Percentiles rank a stretch among this genome's conserved stretches.
Conservation (phyloP, 2,329 filamentous ascomycete genomes). For the Verticillium dahliae region DNA sequence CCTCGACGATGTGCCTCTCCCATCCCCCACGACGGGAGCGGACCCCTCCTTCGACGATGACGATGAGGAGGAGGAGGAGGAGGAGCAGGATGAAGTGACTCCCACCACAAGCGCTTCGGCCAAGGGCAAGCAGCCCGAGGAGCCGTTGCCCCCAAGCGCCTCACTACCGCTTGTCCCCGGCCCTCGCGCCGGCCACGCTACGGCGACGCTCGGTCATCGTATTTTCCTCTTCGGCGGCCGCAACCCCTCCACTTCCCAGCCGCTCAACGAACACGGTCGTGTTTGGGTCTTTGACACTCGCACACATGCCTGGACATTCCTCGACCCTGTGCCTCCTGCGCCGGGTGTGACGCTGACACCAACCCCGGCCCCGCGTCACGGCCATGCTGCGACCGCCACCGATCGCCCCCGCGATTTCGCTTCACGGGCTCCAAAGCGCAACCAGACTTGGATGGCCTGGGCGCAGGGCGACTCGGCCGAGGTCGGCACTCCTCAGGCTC, state of each 20-base stretch:
- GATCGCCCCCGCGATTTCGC: constrained; percentile 49
- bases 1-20: constrained; percentile 35
- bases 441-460: constrained; percentile 48
- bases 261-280: constrained; percentile 66
- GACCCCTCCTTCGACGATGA: constrained; percentile 11
- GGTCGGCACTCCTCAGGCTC: constrained; percentile 52
- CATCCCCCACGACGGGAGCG: constrained; percentile 19
- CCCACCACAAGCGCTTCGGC: constrained; percentile 6
- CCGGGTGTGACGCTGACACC: constrained; percentile 31
- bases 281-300: constrained; percentile 72
- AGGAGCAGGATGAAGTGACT: background rate
- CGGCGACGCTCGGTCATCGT: constrained; percentile 58
- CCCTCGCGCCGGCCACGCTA: constrained; percentile 67
- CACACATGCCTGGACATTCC: constrained; percentile 55
- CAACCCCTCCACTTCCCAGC: constrained; percentile 47
- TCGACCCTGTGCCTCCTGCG: constrained; percentile 48
- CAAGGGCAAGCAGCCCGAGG: constrained; percentile 33
- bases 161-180: constrained; percentile 45
- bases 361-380: constrained; percentile 60
- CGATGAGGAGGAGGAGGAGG: constrained; percentile 8
- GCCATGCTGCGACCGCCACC: constrained; percentile 57
- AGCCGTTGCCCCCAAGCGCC: constrained; percentile 12
- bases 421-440: constrained; percentile 21
- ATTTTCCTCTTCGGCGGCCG: constrained; percentile 81
- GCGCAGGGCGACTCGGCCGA: constrained; percentile 46